A percentile compares a stretch with the other conserved stretches of the same genome.
These are phyloP conservation scores for Phytophthora ramorum DNA, from an alignment of 352 stramenopile genomes.

Conservation along the genomic window DNA sequence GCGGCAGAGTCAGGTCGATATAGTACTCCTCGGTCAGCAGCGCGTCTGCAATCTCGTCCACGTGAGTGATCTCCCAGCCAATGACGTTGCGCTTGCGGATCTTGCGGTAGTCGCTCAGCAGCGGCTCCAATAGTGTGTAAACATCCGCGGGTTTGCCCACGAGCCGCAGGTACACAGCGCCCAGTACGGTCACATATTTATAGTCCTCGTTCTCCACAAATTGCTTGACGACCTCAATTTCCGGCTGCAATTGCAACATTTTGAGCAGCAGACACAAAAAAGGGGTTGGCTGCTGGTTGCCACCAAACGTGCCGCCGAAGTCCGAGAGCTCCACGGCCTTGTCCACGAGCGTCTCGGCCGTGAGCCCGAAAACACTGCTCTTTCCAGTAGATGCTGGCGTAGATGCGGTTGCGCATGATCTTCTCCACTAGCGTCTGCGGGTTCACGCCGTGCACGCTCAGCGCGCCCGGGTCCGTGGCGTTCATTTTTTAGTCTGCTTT, in stretches of 20 bases:
- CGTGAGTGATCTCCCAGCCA: constrained; percentile 93
- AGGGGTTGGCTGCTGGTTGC: constrained; percentile 95
- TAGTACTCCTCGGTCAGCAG: constrained; percentile 93
- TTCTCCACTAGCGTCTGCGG: constrained; percentile 99
- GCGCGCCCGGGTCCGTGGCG: constrained; percentile 91
- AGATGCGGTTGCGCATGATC: constrained; percentile 98
- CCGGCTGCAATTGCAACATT: constrained; percentile 97
- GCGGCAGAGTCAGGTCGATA: constrained; percentile 94
- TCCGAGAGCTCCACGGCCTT: constrained; percentile 95
- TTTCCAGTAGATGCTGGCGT: constrained; percentile 97
- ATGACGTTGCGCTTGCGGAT: constrained; percentile 87
- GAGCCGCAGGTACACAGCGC: constrained; percentile 97
- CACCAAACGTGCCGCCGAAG: constrained; percentile 94
- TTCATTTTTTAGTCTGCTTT: constrained; percentile 62
- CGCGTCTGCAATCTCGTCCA: constrained; percentile 97
- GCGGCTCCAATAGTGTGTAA: constrained; percentile 94
- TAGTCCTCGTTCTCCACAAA: constrained; percentile 99
- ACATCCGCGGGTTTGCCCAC: constrained; percentile 93
- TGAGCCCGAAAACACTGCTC: constrained; percentile 98
- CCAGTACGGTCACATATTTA: constrained; percentile 97
- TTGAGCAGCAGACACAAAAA: constrained; percentile 99
- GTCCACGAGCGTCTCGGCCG: constrained; percentile 95
- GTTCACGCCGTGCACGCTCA: constrained; percentile 96
- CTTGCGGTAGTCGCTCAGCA: constrained; percentile 97
- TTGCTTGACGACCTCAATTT: constrained; percentile 93